A percentile compares a stretch with the other conserved stretches of the same genome.
Conservation (phyloP, 2,329 filamentous ascomycete species). For the Rasamsonia emersonii region DNA sequence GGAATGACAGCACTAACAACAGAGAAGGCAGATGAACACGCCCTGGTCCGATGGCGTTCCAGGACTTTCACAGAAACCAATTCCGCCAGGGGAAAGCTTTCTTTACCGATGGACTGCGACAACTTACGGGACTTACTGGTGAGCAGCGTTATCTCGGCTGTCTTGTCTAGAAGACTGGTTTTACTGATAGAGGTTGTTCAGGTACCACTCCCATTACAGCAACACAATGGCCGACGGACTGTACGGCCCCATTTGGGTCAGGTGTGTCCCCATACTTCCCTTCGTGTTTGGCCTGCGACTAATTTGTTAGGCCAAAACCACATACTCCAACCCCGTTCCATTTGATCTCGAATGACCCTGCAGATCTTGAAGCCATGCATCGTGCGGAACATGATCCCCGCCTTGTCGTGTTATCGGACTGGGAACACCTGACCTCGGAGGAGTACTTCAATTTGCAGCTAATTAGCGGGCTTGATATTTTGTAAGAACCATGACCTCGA, state of each 20-base stretch:
- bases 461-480: slow-evolving; percentile 9
- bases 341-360: slow-evolving; percentile 22
- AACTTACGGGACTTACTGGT: slow-evolving; percentile 50
- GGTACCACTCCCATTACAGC: slow-evolving; percentile 50
- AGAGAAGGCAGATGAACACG: slow-evolving; percentile 37
- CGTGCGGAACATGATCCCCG: slow-evolving; percentile 40
- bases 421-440: slow-evolving; percentile 46
- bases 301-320: slow-evolving; percentile 11
- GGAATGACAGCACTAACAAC: neutral
- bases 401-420: slow-evolving; percentile 49
- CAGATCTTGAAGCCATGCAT: slow-evolving; percentile 35
- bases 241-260: slow-evolving; percentile 48
- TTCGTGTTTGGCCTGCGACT: neutral
- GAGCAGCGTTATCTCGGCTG: too few relatives aligned
- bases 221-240: slow-evolving; percentile 54
- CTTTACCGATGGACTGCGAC: slow-evolving; percentile 48
- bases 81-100: slow-evolving; percentile 42
- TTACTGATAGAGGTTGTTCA: neutral
- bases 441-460: slow-evolving; percentile 17
- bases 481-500: too few relatives aligned
- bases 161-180: too few relatives aligned
- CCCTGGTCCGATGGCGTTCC: slow-evolving; percentile 55
- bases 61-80: slow-evolving; percentile 47
- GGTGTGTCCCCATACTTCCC: slow-evolving; percentile 1
- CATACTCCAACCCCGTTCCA: slow-evolving; percentile 19